Evolutionary conservation across 371 early-diverging fungal genomes (phyloP).

Genomic region (Lichtheimia corymbifera): DNA sequence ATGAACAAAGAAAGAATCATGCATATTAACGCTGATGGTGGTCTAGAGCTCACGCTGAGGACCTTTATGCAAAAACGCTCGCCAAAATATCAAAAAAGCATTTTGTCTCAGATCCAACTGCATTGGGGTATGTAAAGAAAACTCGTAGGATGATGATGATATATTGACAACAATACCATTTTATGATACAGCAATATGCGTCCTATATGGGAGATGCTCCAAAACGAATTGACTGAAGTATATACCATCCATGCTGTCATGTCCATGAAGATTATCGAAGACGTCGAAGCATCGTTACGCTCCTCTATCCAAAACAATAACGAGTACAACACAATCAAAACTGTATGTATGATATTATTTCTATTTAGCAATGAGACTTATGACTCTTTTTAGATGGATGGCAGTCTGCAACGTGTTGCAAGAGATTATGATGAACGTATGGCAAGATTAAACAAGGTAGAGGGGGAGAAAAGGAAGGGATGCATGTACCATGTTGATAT

Average conservation of each 20-base stretch:
- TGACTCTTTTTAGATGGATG: slow-evolving; percentile 28
- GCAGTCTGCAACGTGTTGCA: slow-evolving; percentile 38
- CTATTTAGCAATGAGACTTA: slow-evolving; percentile 2
- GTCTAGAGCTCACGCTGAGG: slow-evolving; percentile 51
- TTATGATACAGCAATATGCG: slow-evolving; percentile 13
- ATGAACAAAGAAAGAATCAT: background rate
- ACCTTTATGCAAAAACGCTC: slow-evolving; percentile 53
- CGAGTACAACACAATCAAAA: slow-evolving; percentile 22
- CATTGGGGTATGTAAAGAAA: slow-evolving; percentile 39
- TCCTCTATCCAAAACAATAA: slow-evolving; percentile 17
- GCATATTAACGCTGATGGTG: background rate
- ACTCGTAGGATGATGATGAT: background rate
- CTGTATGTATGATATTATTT: slow-evolving; percentile 15
- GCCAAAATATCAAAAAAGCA: slow-evolving; percentile 50
- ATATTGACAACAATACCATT: no score
- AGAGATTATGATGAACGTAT: slow-evolving; percentile 53
- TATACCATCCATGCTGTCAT: slow-evolving; percentile 46
- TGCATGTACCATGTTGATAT: background rate
- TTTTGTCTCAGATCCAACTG: slow-evolving; percentile 46
- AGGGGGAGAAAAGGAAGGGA: background rate
- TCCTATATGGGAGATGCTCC: slow-evolving; percentile 45
- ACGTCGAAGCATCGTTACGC: slow-evolving; percentile 48
- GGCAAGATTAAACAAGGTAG: slow-evolving; percentile 34
- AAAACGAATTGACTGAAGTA: slow-evolving; percentile 42
- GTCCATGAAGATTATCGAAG: slow-evolving; percentile 42